Evolutionary conservation across 352 stramenopile genomes (phyloP), one percentile per base, ranked within the genome.

Genomic region (Halophytophthora polymorphica): DNA sequence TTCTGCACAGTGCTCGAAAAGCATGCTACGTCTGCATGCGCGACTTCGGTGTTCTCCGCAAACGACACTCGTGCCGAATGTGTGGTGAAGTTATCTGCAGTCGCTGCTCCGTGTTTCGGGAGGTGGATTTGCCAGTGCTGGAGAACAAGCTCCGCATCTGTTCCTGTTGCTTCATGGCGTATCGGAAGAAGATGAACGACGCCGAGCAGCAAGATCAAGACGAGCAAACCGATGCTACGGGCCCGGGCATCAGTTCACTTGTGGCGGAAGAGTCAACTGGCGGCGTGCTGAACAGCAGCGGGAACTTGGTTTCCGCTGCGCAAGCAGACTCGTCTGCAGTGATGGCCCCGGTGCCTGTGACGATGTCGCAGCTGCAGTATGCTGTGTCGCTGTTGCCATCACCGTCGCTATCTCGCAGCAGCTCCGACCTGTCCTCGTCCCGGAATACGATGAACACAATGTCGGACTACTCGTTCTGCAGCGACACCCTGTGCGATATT

Each of bases 21-120:
- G 37, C 64, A 6, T 92, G 82, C 48, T 58, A 74, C 42, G 79
- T 92, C 11, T 92, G 82, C 42, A 59, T 82, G 50, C 66, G 79
- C 5, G 79, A 92, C 15, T 92, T 92, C 39, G 64, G 52, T n/a
- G 44, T 88, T 10, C 59, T 89, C 8, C 71, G 82, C 21, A 87
- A 90, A 50, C 77, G 81, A 15, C 82, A 92, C 52, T 81, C 75
- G 44, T 92, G 82, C 46, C 82, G 82, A 46, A 90, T 92, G 79
- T 92, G 82, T 28, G 79, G 82, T 8, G 75, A 90, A 54, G 75
- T 90, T 7, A 71, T 92, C 41, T 92, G 82, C 65, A 80, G 75
- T 40, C 72, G 79, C 11, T 92, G 82, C 51, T 90, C 82, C 8
- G 66, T 89, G 18, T 86, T 88, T 56, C 79, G 79, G 29, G 54